phyloP scores from a whole-genome alignment of 306 rosid species.

The Sophora flavescens region DNA sequence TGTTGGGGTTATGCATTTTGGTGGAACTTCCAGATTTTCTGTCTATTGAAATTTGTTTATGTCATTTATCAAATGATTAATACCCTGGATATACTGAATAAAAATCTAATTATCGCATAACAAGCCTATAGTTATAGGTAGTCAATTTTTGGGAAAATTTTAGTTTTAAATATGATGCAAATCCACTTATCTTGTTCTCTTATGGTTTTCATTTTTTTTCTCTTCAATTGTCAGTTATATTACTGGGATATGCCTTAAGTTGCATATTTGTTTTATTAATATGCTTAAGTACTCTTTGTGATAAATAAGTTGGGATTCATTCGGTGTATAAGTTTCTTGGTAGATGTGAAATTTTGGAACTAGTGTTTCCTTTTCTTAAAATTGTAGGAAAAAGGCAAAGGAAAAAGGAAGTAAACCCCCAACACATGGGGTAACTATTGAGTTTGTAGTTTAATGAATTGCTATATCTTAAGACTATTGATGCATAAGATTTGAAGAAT shows the following conservation, averaged over 20 bases:
- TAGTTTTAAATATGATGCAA: background rate
- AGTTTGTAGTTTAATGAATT: slow-evolving; percentile 14
- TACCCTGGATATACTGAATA: slow-evolving; percentile 4
- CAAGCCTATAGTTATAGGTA: slow-evolving; percentile 22
- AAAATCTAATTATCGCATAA: background rate
- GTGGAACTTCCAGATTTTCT: slow-evolving; percentile 12
- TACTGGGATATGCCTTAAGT: slow-evolving; percentile 16
- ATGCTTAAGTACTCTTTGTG: slow-evolving; percentile 19
- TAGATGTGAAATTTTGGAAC: slow-evolving; percentile 26
- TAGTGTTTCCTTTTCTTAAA: background rate
- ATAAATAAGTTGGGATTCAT: slow-evolving; percentile 4
- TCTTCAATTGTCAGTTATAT: slow-evolving; percentile 26
- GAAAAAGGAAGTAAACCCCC: background rate
- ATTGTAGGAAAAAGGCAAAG: background rate
- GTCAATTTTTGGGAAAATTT: background rate
- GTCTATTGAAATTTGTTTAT: slow-evolving; percentile 31
- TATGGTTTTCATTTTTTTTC: slow-evolving; percentile 9
- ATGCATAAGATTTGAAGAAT: slow-evolving; percentile 13
- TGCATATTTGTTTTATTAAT: slow-evolving; percentile 1
- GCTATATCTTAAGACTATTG: slow-evolving; percentile 13
- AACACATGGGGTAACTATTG: background rate
- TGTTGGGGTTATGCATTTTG: slow-evolving; percentile 20
- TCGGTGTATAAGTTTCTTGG: slow-evolving; percentile 19
- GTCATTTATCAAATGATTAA: slow-evolving; percentile 6
- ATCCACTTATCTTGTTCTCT: background rate